Base-by-base conservation (phyloP, 208 protist genomes). In the Acanthamoeba sp. region DNA sequence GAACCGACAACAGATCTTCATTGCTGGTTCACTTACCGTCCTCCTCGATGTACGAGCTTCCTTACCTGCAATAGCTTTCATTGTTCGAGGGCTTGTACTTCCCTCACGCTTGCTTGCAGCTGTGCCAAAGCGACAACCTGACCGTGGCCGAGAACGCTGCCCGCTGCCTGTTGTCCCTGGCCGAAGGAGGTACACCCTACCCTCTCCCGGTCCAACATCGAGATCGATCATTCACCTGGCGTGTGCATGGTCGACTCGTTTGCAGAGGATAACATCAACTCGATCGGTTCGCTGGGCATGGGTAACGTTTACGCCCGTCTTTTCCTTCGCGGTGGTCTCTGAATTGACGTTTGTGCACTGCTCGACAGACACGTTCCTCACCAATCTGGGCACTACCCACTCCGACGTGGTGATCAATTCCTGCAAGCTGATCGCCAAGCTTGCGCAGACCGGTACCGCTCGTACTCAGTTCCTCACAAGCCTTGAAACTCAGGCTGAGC, bases 381-480 rank as follows among this genome's bases (percentile, higher is more conserved):
- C 78, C 78, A 87, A 87, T 20, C 45, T 87, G 27, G 42, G 42
- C 78, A 36, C 78, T 6, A 87, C 78, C 18, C 78, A 87, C 45
- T 87, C 78, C 29, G 78, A 87, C n/a, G 78, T 87, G 38, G 78
- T 87, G 45, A 87, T 87, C 78, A 87, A 87, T 45, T 87, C 78
- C 29, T 87, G 78, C 48, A 87, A 87, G 22, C 78, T 87, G 7
- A 40, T 87, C 29, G 38, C 78, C 78, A 87, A 87, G 48, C 78
- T 87, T 38, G 78, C 78, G 0, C 78, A 87, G 29, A 87, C 38
- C 32, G 38, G 78, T 87, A 73, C 48, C 59, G 7, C 3, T 9
- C 59, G 9, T 4, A 3, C 22, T 66, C 24, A 4, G 16, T 22
- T 29, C 32, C 62, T 71, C 32, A 38, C 6, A 36, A 3, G 9